phyloP scores from a whole-genome alignment of 306 rosid genomes.

The Biancaea sappan region DNA sequence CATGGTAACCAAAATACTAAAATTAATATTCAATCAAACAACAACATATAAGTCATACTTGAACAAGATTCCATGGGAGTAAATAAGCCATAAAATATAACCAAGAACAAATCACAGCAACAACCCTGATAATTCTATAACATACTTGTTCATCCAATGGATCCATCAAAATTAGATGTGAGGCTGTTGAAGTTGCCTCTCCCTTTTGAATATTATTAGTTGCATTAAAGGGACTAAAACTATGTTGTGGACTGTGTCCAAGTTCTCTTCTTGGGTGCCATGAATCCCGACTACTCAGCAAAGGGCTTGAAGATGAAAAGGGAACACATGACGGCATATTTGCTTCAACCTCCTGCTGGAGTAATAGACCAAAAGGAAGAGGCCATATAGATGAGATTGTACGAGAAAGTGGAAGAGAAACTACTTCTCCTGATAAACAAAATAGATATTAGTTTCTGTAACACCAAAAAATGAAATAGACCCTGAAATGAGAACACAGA shows the following conservation, averaged over 20 bases:
- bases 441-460: slow-evolving; percentile 24
- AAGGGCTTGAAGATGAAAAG: slow-evolving; percentile 68
- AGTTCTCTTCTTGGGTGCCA: slow-evolving; percentile 19
- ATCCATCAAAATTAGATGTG: slow-evolving; percentile 90
- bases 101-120: slow-evolving; percentile 22
- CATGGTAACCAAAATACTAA: background rate
- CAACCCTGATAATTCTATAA: slow-evolving; percentile 26
- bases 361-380: slow-evolving; percentile 88
- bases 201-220: slow-evolving; percentile 57
- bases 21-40: slow-evolving; percentile 14
- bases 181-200: slow-evolving; percentile 57
- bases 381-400: slow-evolving; percentile 81
- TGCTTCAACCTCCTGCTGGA: slow-evolving; percentile 75
- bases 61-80: slow-evolving; percentile 19
- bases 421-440: slow-evolving; percentile 74
- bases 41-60: slow-evolving; percentile 10
- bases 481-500: slow-evolving; percentile 24
- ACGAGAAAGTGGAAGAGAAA: slow-evolving; percentile 63
- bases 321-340: slow-evolving; percentile 50
- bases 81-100: slow-evolving; percentile 28
- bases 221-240: slow-evolving; percentile 33
- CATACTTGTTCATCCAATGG: slow-evolving; percentile 76
- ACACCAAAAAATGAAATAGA: slow-evolving; percentile 19
- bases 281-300: slow-evolving; percentile 51
- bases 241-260: slow-evolving; percentile 7